phyloP scores from a whole-genome alignment of 345 rosid species.

The Erysimum cheiranthoides region DNA sequence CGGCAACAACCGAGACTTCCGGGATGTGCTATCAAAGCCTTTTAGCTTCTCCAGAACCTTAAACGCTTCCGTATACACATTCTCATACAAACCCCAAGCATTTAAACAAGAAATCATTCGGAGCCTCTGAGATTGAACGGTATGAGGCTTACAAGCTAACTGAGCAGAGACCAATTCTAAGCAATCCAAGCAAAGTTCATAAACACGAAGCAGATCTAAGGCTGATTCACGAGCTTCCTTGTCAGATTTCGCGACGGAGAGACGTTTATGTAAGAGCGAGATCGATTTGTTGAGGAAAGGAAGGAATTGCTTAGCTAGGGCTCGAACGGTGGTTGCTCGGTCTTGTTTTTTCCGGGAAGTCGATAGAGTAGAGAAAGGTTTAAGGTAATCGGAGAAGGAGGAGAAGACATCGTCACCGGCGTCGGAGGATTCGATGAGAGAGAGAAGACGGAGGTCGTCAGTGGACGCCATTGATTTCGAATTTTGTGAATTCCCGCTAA shows the following conservation, averaged over 20 bases:
- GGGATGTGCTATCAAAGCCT: constrained; percentile 39
- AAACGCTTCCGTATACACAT: constrained; percentile 54
- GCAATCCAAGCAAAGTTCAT: constrained; percentile 70
- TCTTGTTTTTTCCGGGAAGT: constrained; percentile 42
- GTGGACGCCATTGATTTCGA: constrained; percentile 58
- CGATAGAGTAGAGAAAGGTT: constrained; percentile 52
- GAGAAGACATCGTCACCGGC: constrained; percentile 50
- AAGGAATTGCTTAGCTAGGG: constrained; percentile 76
- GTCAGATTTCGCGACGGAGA: constrained; percentile 43
- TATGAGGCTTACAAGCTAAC: constrained; percentile 66
- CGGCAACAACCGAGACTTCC: constrained; percentile 47
- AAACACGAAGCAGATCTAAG: constrained; percentile 54
- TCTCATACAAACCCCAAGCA: constrained; percentile 56
- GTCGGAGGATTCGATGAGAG: constrained; percentile 53
- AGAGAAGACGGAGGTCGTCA: constrained; percentile 55
- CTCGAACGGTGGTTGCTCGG: constrained; percentile 50
- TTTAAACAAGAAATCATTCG: constrained; percentile 62
- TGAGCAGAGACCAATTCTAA: constrained; percentile 68
- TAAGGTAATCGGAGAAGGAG: constrained; percentile 64
- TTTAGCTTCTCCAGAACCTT: constrained; percentile 60
- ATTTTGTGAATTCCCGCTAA: constrained; percentile 43
- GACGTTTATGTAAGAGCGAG: constrained; percentile 74
- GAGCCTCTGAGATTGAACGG: constrained; percentile 59
- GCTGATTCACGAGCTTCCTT: constrained; percentile 33
- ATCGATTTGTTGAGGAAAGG: constrained; percentile 77